Base-by-base conservation (phyloP, 176 grass and related monocot species). In the Lolium multiflorum region DNA sequence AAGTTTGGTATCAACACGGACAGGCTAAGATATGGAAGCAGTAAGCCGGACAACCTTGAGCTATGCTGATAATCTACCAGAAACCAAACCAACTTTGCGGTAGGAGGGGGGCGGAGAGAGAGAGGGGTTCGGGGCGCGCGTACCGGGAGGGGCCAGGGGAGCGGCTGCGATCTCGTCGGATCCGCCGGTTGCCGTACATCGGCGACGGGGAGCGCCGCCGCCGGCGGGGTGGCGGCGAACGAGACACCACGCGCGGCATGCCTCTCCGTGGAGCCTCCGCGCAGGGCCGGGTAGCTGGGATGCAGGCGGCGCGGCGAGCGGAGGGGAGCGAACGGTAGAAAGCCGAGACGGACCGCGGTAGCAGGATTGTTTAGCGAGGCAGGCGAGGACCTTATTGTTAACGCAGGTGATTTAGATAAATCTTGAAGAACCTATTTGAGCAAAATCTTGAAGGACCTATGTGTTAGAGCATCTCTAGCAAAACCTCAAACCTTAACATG, bases 211-310 rank as follows among this genome's bases (percentile, higher is more conserved):
- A 90, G 65, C 84, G 80, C 48, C 79, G 74, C n/a, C 89, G 89
- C 11, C 80, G 79, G 79, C 24, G 81, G 9, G 89, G 20, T 15
- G 79, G 80, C 41, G 89, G 79, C 56, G 89, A 90, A 48, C 80
- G 89, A 44, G 89, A 90, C 56, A 83, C 21, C 84, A 25, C 12
- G 17, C 84, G 80, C 50, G 79, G 89, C 89, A 90, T 87, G n/a
- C 22, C 49, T 39, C 49, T 24, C 18, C 31, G 80, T 24, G 28
- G n/a, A 48, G 12, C 81, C 54, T 21, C 48, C 17, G 80, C 17
- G 12, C 26, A 46, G 65, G 26, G 31, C 25, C 16, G 68, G 68
- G 21, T 21, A 0, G 68, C 1, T 71, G 11, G 39, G 39, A 71
- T 46, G 38, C 11, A 35, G 20, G 41, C 69, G 69, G 69, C 41